Base-by-base conservation (phyloP, 371 early-diverging fungal genomes). In the Apophysomyces sp. region DNA sequence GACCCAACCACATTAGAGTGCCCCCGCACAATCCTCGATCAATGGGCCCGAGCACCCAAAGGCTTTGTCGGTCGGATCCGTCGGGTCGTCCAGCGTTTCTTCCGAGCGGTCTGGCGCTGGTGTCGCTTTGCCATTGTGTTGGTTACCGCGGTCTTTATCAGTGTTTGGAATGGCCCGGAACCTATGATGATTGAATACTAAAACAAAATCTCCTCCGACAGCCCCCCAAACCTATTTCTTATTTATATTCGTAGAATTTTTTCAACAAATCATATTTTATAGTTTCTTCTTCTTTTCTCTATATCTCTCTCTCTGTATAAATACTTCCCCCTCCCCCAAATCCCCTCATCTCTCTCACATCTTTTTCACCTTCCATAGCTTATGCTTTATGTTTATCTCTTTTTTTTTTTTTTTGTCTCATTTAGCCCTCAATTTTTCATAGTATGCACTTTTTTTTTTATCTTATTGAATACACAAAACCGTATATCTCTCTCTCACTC, bases 41-140 rank as follows among this genome's bases (percentile, higher is more conserved):
- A 32, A 57, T 15, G 61, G 57, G 12, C 66, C 57, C 55, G 56
- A 61, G 37, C 62, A 32, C 31, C 63, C 28, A 49, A 29, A 1
- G 60, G 65, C 16, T 72, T 80, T 56, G 60, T 69, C 12, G 75
- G 68, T 29, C 65, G 68, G 8, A 60, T 81, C 55, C 68, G 69
- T 28, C 65, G 55, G 11, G 30, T 74, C 28, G 37, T 84, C 26
- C 67, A 67, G 24, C 62, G 68, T 21, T 54, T 85, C 26, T 76
- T 88, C 67, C 68, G 80, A 32, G 66, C 72, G 5, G 58, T 86
- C 21, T 86, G 85, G 86, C 76, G 78, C 56, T 88, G 88, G 88
- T 83, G 84, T 72, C 73, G 86, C 34, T 88, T 88, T 68, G 65
- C 84, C 18, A 65, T 82, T 34, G 72, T 86, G n/a, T 66, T 88